phyloP scores from a whole-genome alignment of 345 rosid species.

The Carallia brachiata region DNA sequence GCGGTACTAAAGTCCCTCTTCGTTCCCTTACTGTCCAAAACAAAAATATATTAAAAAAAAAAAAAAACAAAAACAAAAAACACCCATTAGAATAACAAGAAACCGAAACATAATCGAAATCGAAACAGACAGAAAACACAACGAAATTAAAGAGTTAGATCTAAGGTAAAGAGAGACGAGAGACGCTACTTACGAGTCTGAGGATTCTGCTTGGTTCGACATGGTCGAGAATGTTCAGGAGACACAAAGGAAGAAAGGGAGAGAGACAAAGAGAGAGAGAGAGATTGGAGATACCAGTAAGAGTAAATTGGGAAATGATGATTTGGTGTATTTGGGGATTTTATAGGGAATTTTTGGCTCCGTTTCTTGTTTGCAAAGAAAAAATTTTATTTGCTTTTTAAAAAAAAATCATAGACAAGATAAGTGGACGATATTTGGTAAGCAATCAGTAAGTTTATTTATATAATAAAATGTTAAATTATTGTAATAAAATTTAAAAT shows the following conservation, averaged over 20 bases:
- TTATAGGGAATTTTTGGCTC: no score
- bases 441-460: no score
- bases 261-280: background rate
- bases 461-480: no score
- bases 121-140: background rate
- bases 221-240: slow-evolving; percentile 25
- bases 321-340: no score
- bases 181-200: slow-evolving; percentile 60
- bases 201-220: slow-evolving; percentile 77
- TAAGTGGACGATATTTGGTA: no score
- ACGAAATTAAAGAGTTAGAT: slow-evolving; percentile 26
- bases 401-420: no score
- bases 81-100: background rate
- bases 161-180: slow-evolving; percentile 14
- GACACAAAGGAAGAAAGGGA: no score
- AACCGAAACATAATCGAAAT: slow-evolving; percentile 2
- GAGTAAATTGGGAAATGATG: background rate
- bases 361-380: slow-evolving; percentile 64
- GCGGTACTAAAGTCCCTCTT: slow-evolving; percentile 93
- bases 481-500: no score
- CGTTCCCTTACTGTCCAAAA: slow-evolving; percentile 53
- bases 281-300: background rate
- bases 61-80: slow-evolving; percentile 1
- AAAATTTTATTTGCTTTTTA: background rate
- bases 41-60: background rate